A percentile compares a stretch with the other conserved stretches of the same genome.
phyloP scores from a whole-genome alignment of 345 rosid species.

The Euphorbia pulcherrima region DNA sequence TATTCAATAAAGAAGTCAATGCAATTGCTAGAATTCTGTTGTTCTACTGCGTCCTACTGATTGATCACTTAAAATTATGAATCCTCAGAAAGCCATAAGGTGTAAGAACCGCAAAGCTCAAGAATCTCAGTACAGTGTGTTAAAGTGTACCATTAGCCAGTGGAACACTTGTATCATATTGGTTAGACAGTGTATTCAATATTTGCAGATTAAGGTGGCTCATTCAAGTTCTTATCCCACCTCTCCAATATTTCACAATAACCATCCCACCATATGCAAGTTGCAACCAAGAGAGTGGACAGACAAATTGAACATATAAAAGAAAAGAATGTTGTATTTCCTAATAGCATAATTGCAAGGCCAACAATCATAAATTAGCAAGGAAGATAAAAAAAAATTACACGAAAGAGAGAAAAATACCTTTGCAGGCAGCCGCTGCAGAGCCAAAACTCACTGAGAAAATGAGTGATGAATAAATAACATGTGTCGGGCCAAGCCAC shows the following conservation, averaged over 20 bases:
- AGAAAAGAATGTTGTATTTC: no score
- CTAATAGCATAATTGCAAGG: not conserved
- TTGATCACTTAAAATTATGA: no score
- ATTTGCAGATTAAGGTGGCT: no score
- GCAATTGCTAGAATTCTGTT: not conserved
- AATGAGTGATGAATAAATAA: not conserved
- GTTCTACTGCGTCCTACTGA: not conserved
- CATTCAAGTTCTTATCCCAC: no score
- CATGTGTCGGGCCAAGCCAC: constrained; percentile 12
- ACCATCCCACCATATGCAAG: not conserved
- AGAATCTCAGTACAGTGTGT: not conserved
- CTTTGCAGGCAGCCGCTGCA: constrained; percentile 6
- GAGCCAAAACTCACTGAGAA: constrained; percentile 3
- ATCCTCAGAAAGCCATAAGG: no score
- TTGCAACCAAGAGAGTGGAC: not conserved
- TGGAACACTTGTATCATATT: not conserved
- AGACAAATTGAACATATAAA: not conserved
- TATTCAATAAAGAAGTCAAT: not conserved
- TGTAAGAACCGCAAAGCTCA: not conserved
- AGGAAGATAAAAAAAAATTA: not conserved
- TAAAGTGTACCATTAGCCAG: not conserved
- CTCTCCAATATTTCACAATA: not conserved
- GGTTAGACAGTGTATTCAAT: not conserved
- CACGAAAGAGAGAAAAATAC: constrained; percentile 7
- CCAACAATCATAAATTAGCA: not conserved